Percentiles rank a stretch among this genome's conserved stretches.
Conservation (phyloP, 495 filamentous ascomycete species). For the Thermochaetoides thermophila region DNA sequence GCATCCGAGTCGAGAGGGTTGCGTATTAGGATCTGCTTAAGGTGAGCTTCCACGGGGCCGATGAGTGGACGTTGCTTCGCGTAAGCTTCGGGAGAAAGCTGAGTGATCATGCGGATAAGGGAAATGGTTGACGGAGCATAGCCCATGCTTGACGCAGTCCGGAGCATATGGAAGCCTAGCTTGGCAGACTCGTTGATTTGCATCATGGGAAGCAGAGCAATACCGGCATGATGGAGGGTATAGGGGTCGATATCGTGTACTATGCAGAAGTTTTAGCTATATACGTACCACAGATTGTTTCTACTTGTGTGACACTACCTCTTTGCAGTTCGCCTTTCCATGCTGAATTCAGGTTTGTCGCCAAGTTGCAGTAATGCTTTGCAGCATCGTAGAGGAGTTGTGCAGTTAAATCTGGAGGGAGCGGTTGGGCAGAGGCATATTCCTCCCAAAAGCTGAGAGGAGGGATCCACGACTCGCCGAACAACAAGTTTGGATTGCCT, state of each 20-base stretch:
- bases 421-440: not conserved
- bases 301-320: constrained; percentile 3
- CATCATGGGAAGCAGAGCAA: constrained; percentile 3
- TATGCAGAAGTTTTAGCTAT: constrained; percentile 1
- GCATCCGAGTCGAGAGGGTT: constrained; percentile 7
- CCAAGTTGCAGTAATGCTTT: constrained; percentile 12
- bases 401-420: constrained; percentile 12
- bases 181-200: not conserved
- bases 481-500: too few relatives aligned
- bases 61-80: not conserved
- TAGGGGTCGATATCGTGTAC: constrained; percentile 12
- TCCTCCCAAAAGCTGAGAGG: constrained; percentile 12
- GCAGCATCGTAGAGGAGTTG: constrained; percentile 10
- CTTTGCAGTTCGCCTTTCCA: constrained; percentile 9
- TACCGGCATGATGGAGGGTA: constrained; percentile 12
- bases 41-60: constrained; percentile 1
- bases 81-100: not conserved
- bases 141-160: constrained; percentile 9
- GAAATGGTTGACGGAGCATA: constrained; percentile 16
- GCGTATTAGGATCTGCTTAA: constrained; percentile 4
- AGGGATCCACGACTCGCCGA: too few relatives aligned
- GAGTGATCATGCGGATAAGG: constrained; percentile 3
- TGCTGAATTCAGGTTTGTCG: constrained; percentile 2
- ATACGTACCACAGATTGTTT: too few relatives aligned
- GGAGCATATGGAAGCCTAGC: constrained; percentile 14